Evolutionary conservation across 2,329 filamentous ascomycete species (phyloP).

Genomic region (Neurospora sp.): DNA sequence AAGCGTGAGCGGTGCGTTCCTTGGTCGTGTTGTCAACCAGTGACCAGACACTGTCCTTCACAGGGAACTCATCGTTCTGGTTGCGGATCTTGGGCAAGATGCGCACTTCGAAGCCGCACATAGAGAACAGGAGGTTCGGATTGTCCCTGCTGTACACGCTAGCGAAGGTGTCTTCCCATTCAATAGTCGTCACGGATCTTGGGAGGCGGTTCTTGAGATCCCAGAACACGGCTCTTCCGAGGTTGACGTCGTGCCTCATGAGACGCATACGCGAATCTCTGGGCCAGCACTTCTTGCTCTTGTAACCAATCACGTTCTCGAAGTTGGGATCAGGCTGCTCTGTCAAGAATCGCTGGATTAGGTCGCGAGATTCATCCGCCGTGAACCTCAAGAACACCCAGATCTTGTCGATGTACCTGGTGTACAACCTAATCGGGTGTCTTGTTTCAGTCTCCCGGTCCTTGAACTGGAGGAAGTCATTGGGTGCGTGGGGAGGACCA

Average conservation of each 20-base stretch:
- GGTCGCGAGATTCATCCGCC: constrained; percentile 86
- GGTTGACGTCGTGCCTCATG: constrained; percentile 97
- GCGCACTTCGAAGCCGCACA: constrained; percentile 96
- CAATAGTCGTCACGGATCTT: constrained; percentile 89
- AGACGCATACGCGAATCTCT: constrained; percentile 94
- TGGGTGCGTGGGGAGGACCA: constrained; percentile 83
- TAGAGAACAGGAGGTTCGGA: constrained; percentile 91
- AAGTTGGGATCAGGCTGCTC: constrained; percentile 99
- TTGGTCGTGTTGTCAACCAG: constrained; percentile 94
- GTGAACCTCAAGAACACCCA: constrained; percentile 96
- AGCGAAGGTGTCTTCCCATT: constrained; percentile 98
- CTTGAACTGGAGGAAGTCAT: constrained; percentile 95
- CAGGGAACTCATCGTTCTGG: constrained; percentile 88
- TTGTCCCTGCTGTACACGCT: constrained; percentile 98
- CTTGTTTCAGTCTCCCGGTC: constrained; percentile 85
- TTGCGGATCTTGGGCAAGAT: constrained; percentile 94
- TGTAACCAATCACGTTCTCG: constrained; percentile 97
- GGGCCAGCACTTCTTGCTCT: constrained; percentile 99
- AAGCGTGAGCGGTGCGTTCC: constrained; percentile 93
- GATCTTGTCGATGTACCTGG: constrained; percentile 93
- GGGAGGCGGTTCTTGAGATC: constrained; percentile 95
- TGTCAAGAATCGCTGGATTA: constrained; percentile 95
- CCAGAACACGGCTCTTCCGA: constrained; percentile 97
- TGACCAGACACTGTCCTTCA: constrained; percentile 98
- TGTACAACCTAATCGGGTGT: constrained; percentile 96